Evolutionary conservation across 148 eudicot genomes (phyloP), one percentile per base, ranked within the genome.

Genomic region (Nyssa sinensis): DNA sequence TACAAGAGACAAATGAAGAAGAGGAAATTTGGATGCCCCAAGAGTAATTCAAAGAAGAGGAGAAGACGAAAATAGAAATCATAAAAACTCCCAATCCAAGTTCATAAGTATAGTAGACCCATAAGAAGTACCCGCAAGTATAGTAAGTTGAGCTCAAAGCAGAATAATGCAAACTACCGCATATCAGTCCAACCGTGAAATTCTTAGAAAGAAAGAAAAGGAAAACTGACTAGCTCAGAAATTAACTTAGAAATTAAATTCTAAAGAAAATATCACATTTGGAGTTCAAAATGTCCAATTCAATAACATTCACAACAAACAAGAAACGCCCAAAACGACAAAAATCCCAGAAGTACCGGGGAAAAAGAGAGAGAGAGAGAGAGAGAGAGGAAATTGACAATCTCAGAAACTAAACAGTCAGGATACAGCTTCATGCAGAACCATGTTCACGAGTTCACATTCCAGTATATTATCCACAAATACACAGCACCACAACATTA

Each of bases 211-310:
- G 29, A 30, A 35, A 39, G 62, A 12, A 69, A 17, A 64, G 34
- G 51, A 32, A 61, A 16, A 71, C n/a, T 47, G 25, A 80, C 35
- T 2, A 62, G 27, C 57, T 13, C n/a, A 33, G 25, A 72, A 72
- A 6, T 17, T 25, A 60, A 64, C n/a, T n/a, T 13, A 33, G 25
- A 72, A 72, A 6, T 17, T 25, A 60, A 64, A 16, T 33, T 32
- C 10, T 32, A 10, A 27, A 31, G 10, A 58, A 71, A 24, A 31
- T 34, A 35, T 24, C 25, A 59, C 4, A 70, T 32, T 55, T 23
- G 23, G 60, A 57, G 47, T 57, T 55, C 41, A 31, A 55, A 27
- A 55, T 5, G 1, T 6, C 59, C 19, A 64, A 4, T 64, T 32
- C 67, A 21, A 21, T 1, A 17, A 60, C 27, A 59, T 71, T 59